Evolutionary conservation across 192 early-diverging fungal species (phyloP).

Genomic region (Mortierella alpina): DNA sequence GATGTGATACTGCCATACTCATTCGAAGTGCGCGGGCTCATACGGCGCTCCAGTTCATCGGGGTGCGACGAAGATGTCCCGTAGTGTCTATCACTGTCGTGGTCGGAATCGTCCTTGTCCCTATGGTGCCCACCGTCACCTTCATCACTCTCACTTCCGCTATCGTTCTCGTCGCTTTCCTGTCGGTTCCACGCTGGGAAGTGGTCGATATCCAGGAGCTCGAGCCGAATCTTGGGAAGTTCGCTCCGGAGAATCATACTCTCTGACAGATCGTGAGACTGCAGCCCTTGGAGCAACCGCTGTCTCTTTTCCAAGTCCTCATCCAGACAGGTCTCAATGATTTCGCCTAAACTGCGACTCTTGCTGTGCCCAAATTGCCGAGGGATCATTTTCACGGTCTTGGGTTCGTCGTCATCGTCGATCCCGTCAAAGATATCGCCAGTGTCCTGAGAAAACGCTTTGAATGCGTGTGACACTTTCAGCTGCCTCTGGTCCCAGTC

Average conservation of each 20-base stretch:
- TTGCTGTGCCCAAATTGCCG: slow-evolving; percentile 36
- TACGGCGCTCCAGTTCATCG: not conserved
- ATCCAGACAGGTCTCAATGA: slow-evolving; percentile 19
- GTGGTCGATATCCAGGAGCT: slow-evolving; percentile 31
- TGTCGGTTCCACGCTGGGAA: slow-evolving; percentile 25
- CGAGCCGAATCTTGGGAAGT: slow-evolving; percentile 38
- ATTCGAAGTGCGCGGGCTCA: too few relatives aligned
- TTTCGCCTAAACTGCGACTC: slow-evolving; percentile 33
- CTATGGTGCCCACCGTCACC: not conserved
- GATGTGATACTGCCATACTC: not conserved
- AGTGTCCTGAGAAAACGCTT: too few relatives aligned
- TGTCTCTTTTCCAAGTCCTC: slow-evolving; percentile 26
- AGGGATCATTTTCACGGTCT: not conserved
- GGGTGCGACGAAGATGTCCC: not conserved
- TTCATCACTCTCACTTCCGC: not conserved
- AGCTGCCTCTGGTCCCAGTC: too few relatives aligned
- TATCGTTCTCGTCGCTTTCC: slow-evolving; percentile 35
- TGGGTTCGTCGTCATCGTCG: slow-evolving; percentile 3
- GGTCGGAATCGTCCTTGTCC: not conserved
- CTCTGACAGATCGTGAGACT: slow-evolving; percentile 19
- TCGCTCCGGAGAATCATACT: slow-evolving; percentile 40
- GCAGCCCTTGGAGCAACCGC: slow-evolving; percentile 3
- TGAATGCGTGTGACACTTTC: not conserved
- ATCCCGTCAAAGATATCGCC: not conserved
- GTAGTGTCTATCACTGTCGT: not conserved